These are phyloP conservation scores for Beauveria sp. DNA, from an alignment of 2,329 filamentous ascomycete species.

Conservation along the genomic window DNA sequence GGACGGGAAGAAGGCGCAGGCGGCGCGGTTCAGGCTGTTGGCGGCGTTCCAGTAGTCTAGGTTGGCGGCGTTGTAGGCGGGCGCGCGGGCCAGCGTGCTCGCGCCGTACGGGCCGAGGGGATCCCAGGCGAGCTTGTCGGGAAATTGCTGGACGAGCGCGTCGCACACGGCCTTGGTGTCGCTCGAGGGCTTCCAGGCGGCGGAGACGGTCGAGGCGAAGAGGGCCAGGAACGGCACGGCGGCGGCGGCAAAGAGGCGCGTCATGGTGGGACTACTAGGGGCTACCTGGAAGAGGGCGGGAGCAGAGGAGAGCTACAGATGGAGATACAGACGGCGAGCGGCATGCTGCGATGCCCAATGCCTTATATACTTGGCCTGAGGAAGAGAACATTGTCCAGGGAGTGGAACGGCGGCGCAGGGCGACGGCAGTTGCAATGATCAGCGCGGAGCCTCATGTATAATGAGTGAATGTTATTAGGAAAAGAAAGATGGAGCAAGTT, in stretches of 20 bases:
- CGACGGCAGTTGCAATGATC: not conserved
- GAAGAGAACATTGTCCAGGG: too few relatives aligned
- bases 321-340: too few relatives aligned
- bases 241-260: not conserved
- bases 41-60: constrained; percentile 16
- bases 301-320: not conserved
- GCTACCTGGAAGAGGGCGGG: not conserved
- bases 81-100: not conserved
- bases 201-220: not conserved
- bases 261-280: not conserved
- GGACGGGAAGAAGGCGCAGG: constrained; percentile 28
- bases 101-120: constrained; percentile 9
- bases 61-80: constrained; percentile 11
- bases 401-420: not conserved
- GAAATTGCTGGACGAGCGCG: constrained; percentile 10
- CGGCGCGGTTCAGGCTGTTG: constrained; percentile 18
- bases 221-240: not conserved
- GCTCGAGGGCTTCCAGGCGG: not conserved
- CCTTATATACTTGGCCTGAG: not conserved
- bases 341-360: too few relatives aligned
- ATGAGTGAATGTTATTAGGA: too few relatives aligned
- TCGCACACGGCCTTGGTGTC: constrained; percentile 14
- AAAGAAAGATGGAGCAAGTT: not conserved
- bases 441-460: not conserved
- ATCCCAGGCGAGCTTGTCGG: constrained; percentile 14